phyloP scores from a whole-genome alignment of 495 filamentous ascomycete species.

The Wilcoxina mikolae region DNA sequence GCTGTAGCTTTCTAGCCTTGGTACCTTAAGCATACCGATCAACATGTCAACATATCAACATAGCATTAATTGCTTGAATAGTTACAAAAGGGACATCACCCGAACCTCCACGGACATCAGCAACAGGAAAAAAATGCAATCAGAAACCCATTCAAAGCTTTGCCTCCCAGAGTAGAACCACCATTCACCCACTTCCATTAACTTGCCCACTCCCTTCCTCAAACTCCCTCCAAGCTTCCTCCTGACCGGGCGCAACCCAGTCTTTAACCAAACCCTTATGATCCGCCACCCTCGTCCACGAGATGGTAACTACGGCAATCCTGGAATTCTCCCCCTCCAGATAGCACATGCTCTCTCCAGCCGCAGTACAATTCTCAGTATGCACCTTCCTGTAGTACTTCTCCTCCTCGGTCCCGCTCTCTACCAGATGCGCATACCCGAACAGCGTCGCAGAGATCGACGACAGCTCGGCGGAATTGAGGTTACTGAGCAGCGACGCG shows the following conservation, averaged over 20 bases:
- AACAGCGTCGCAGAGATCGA: conserved; percentile 89
- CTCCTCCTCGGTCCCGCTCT: conserved; percentile 62
- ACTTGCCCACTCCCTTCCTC: not conserved
- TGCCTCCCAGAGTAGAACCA: not conserved
- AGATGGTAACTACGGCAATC: conserved; percentile 46
- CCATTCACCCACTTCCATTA: too few relatives aligned
- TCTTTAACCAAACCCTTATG: conserved; percentile 51
- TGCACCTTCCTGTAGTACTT: conserved; percentile 64
- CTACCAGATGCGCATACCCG: conserved; percentile 59
- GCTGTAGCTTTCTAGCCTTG: too few relatives aligned
- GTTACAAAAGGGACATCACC: too few relatives aligned
- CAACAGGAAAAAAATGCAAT: too few relatives aligned
- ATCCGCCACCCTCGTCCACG: conserved; percentile 46
- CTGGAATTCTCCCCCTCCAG: conserved; percentile 37
- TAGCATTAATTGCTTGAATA: too few relatives aligned
- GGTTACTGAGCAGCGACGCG: conserved; percentile 65
- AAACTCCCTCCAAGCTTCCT: conserved; percentile 6
- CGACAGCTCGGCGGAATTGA: conserved; percentile 77
- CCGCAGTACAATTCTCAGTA: conserved; percentile 59
- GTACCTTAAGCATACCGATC: too few relatives aligned
- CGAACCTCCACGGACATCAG: too few relatives aligned
- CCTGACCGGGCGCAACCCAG: conserved; percentile 34
- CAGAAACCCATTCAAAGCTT: too few relatives aligned
- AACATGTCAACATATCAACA: too few relatives aligned
- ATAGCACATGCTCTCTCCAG: conserved; percentile 22